Conservation (phyloP, 441 rosid species). For the Adansonia grandidieri region DNA sequence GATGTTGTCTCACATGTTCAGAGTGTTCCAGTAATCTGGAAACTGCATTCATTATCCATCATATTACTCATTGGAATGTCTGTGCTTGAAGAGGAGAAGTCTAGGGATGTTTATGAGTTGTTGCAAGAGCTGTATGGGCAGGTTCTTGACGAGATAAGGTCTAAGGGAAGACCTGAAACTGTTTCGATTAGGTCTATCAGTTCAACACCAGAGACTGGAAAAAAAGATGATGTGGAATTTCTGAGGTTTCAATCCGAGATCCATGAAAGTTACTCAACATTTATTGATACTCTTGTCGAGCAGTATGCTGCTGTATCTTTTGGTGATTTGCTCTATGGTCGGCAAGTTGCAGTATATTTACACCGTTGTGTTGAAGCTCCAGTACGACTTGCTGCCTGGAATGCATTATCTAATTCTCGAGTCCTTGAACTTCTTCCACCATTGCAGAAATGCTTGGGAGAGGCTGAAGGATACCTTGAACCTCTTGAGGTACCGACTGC, state of each 20-base stretch:
- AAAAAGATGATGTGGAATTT: conserved; percentile 36
- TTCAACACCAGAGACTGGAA: conserved; percentile 29
- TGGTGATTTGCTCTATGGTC: conserved; percentile 76
- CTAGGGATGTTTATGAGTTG: conserved; percentile 59
- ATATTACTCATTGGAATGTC: conserved; percentile 71
- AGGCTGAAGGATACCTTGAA: conserved; percentile 78
- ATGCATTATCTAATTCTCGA: conserved; percentile 57
- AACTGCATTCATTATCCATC: conserved; percentile 80
- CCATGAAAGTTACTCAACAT: conserved; percentile 75
- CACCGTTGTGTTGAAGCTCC: conserved; percentile 69
- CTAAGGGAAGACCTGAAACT: conserved; percentile 25
- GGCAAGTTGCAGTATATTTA: conserved; percentile 79
- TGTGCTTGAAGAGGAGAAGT: conserved; percentile 71
- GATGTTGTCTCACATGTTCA: conserved; percentile 52
- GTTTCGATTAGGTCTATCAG: conserved; percentile 26
- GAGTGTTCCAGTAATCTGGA: conserved; percentile 72
- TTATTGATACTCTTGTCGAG: conserved; percentile 79
- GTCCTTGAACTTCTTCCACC: conserved; percentile 90
- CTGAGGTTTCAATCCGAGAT: conserved; percentile 76
- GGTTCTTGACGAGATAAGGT: conserved; percentile 57
- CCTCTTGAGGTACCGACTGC: conserved; percentile 70
- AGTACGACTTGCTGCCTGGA: conserved; percentile 78
- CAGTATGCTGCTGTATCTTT: conserved; percentile 86
- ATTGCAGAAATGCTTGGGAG: conserved; percentile 64
- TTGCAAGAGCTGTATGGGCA: conserved; percentile 80